Evolutionary conservation across 2,329 filamentous ascomycete genomes (phyloP).

Genomic region (Neodidymelliopsis sp.): DNA sequence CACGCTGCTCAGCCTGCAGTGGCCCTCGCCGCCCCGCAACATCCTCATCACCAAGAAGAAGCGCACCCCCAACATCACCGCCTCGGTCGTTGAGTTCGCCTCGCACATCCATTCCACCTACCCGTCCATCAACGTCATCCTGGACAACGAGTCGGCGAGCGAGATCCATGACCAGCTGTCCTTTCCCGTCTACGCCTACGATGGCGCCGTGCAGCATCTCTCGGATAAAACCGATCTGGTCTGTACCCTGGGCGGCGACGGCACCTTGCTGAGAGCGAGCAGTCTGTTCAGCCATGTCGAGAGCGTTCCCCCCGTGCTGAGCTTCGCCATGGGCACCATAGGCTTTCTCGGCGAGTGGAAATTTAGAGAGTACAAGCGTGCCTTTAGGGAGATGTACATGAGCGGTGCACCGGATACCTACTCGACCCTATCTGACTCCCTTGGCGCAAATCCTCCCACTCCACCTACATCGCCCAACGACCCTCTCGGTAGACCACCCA

Average conservation of each 20-base stretch:
- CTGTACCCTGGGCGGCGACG: constrained; percentile 90
- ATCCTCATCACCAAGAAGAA: constrained; percentile 74
- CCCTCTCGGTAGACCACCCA: constrained; percentile 57
- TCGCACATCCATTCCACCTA: constrained; percentile 81
- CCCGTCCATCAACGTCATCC: constrained; percentile 78
- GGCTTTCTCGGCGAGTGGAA: constrained; percentile 98
- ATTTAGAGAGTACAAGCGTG: constrained; percentile 89
- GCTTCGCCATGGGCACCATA: constrained; percentile 95
- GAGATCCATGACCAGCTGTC: constrained; percentile 73
- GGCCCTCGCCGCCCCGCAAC: constrained; percentile 73
- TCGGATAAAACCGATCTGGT: constrained; percentile 86
- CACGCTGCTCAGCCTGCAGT: constrained; percentile 70
- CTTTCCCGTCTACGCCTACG: constrained; percentile 65
- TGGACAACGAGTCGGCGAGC: constrained; percentile 78
- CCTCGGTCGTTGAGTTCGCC: constrained; percentile 65
- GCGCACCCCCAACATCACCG: constrained; percentile 62
- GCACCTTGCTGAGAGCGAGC: constrained; percentile 85
- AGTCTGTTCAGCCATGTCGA: constrained; percentile 83
- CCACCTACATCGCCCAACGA: constrained; percentile 71
- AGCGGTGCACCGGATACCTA: constrained; percentile 65
- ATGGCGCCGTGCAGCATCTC: constrained; percentile 55
- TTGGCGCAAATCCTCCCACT: constrained; percentile 72
- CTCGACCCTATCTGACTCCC: constrained; percentile 68
- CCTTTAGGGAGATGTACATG: constrained; percentile 94
- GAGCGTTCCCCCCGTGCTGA: constrained; percentile 87